A percentile compares a stretch with the other conserved stretches of the same genome.
phyloP scores from a whole-genome alignment of 1,139 yeast species.

The Lodderomyces elongisporus region DNA sequence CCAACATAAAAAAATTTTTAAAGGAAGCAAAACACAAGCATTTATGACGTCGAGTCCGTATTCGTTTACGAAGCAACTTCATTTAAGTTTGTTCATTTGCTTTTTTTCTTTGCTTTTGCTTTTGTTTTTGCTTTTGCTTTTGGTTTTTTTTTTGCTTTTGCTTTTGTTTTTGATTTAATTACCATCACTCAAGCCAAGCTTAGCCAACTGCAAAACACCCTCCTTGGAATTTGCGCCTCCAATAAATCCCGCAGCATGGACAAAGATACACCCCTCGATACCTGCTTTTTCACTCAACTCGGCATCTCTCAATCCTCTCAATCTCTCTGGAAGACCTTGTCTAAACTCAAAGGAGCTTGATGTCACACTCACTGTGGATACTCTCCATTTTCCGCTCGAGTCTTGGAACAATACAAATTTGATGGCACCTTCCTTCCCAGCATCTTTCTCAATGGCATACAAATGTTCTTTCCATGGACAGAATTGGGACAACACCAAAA shows the following conservation, averaged over 20 bases:
- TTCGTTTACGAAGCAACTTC: too few relatives aligned
- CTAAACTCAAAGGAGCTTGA: conserved; percentile 79
- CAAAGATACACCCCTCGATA: conserved; percentile 78
- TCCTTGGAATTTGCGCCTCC: conserved; percentile 88
- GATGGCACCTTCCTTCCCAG: conserved; percentile 48
- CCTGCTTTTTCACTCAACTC: conserved; percentile 69
- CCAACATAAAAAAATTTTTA: too few relatives aligned
- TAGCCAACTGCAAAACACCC: conserved; percentile 75
- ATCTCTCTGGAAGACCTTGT: conserved; percentile 78
- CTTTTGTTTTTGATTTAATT: background rate
- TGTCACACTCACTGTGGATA: conserved; percentile 80
- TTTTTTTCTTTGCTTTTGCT: too few relatives aligned
- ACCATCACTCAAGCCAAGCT: conserved; percentile 22
- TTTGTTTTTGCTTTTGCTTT: too few relatives aligned
- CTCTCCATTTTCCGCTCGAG: conserved; percentile 71
- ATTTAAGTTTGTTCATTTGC: too few relatives aligned
- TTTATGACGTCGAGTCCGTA: too few relatives aligned
- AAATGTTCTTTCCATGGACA: conserved; percentile 97
- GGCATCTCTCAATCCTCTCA: conserved; percentile 94
- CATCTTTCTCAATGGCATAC: conserved; percentile 65
- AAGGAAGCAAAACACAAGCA: too few relatives aligned
- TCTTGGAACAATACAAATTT: conserved; percentile 81
- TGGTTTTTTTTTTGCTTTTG: too few relatives aligned
- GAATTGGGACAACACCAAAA: conserved; percentile 64
- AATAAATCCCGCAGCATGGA: conserved; percentile 96